Base-by-base conservation (phyloP, 768 basidiomycete species). In the Pleurotus salmoneostramineus region DNA sequence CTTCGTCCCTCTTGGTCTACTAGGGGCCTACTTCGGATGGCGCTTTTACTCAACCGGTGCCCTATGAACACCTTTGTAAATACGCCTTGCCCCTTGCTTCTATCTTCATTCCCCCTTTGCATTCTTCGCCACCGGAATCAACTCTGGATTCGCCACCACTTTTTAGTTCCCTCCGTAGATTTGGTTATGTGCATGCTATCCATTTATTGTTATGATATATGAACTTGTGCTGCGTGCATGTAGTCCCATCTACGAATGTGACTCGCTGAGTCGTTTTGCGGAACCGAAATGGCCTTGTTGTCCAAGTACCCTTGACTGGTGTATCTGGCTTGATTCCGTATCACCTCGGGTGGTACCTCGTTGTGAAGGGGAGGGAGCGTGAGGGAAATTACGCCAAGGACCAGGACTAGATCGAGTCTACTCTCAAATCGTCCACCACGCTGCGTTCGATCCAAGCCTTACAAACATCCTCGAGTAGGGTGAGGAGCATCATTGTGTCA, bases 21-120 rank as follows among this genome's bases (percentile, higher is more conserved):
- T 96, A 47, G 91, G 83, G 61, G 94, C 82, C 50, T 95, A 93
- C 84, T 89, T 96, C 64, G 94, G 85, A 49, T 96, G 86, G 85
- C 83, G 92, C 61, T 87, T 79, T 73, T 93, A 93, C 71, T 40
- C 52, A 31, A 55, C 52, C 27, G 52, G 52, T 42, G 27, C 52
- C 32, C 52, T 55, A 44, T 55, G 31, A 21, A 35, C 44, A 17
- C 10, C 15, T 45, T 17, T 6, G 6, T 45, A 6, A 45, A 45
- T 45, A 11, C n/a, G 12, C 6, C 44, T 6, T 45, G 12, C 6
- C 44, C 44, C 17, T 17, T 17, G 12, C 44, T 45, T 17, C 17
- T 45, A 40, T 40, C 8, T n/a, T 40, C 10, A 40, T n/a, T 40
- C 37, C 37, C 44, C 1, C 44, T 17, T 17, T 45, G 6, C 44